Conservation (phyloP, 306 rosid genomes). For the Datisca glomerata region DNA sequence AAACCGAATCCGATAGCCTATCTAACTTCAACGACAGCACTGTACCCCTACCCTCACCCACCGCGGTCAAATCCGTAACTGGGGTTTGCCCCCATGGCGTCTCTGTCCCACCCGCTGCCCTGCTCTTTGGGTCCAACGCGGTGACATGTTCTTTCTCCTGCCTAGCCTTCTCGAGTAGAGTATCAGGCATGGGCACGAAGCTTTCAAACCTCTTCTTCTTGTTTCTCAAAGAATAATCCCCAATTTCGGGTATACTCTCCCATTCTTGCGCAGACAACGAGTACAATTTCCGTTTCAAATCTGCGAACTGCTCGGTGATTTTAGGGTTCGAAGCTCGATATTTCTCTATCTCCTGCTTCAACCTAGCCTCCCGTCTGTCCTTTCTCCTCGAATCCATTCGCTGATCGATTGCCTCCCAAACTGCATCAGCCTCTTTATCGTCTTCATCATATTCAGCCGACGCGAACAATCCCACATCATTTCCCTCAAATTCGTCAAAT, state of each 20-base stretch:
- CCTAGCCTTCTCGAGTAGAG: slow-evolving; percentile 79
- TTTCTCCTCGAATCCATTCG: slow-evolving; percentile 92
- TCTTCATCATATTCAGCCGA: slow-evolving; percentile 83
- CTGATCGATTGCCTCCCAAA: slow-evolving; percentile 80
- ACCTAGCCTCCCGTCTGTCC: slow-evolving; percentile 77
- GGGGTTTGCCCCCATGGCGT: slow-evolving; percentile 84
- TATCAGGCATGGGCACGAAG: slow-evolving; percentile 82
- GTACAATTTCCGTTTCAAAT: slow-evolving; percentile 56
- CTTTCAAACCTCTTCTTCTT: slow-evolving; percentile 87
- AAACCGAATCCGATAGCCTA: slow-evolving; percentile 68
- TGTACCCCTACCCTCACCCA: slow-evolving; percentile 85
- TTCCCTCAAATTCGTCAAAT: slow-evolving; percentile 83
- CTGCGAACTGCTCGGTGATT: slow-evolving; percentile 78
- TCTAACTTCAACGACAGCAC: slow-evolving; percentile 72
- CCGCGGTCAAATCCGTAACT: slow-evolving; percentile 87
- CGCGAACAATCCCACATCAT: slow-evolving; percentile 81
- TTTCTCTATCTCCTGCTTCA: slow-evolving; percentile 89
- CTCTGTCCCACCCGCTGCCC: slow-evolving; percentile 59
- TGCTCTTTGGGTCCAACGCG: slow-evolving; percentile 78
- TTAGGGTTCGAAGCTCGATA: slow-evolving; percentile 79
- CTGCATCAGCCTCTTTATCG: slow-evolving; percentile 88
- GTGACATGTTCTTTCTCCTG: slow-evolving; percentile 87
- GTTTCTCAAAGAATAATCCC: slow-evolving; percentile 69
- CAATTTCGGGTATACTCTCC: slow-evolving; percentile 75
- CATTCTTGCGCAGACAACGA: slow-evolving; percentile 58